Conservation (phyloP, 2,329 filamentous ascomycete species). For the Alternaria ethzedia region DNA sequence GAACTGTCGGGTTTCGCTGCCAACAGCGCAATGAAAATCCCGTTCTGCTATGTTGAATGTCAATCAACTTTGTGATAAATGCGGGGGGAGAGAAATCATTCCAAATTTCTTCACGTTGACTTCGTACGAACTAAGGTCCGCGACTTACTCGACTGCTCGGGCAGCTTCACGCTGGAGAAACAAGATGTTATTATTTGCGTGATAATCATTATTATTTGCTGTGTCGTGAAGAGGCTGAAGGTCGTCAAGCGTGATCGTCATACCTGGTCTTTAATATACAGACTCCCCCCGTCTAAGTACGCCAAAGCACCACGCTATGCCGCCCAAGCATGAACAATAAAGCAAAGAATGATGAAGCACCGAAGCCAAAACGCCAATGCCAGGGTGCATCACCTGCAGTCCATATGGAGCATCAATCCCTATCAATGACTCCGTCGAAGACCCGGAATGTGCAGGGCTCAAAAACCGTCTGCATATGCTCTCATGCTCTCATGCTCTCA, state of each 20-base stretch:
- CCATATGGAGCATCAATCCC: neutral
- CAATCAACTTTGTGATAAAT: neutral
- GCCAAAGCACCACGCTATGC: slow-evolving; percentile 29
- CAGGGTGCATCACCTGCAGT: neutral
- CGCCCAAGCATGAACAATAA: slow-evolving; percentile 15
- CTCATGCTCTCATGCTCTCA: neutral
- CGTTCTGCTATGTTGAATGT: neutral
- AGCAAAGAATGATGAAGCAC: neutral
- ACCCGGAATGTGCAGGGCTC: neutral
- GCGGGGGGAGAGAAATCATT: neutral
- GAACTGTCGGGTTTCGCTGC: neutral
- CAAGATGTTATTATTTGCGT: neutral
- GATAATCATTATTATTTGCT: neutral
- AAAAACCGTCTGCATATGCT: neutral
- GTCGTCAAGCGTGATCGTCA: neutral
- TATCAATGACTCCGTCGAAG: neutral
- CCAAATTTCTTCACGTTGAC: neutral
- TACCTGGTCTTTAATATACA: neutral
- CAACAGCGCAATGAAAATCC: neutral
- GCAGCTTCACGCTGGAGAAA: neutral
- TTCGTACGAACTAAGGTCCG: neutral
- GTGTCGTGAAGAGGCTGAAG: neutral
- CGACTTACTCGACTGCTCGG: neutral
- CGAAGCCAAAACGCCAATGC: neutral
- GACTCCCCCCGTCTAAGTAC: neutral